Evolutionary conservation across 2,329 filamentous ascomycete genomes (phyloP).

Genomic region (Aurifilum marmelostoma): DNA sequence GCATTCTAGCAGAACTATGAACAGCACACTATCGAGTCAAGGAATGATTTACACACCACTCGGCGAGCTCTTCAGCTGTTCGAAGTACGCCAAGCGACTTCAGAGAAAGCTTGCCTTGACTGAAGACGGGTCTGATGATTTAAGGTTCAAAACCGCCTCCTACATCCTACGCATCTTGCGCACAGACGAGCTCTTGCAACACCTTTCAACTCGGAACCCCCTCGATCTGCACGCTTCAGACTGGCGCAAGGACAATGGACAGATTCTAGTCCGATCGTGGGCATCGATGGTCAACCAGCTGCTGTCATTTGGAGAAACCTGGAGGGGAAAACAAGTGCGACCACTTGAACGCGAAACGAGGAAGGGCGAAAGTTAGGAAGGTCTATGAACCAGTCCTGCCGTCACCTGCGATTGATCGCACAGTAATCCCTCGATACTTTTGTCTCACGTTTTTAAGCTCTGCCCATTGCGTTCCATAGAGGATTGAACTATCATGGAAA

Average conservation of each 20-base stretch:
- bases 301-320: neutral
- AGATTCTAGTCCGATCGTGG: neutral
- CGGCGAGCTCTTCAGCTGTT: neutral
- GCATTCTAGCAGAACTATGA: neutral
- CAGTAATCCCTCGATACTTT: neutral
- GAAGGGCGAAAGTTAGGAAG: neutral
- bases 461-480: neutral
- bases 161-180: constrained; percentile 13
- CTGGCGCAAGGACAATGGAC: neutral
- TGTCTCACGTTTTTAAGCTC: neutral
- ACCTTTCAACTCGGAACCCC: neutral
- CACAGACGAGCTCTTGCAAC: constrained; percentile 19
- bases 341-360: neutral
- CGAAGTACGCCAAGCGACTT: neutral
- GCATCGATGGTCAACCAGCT: neutral
- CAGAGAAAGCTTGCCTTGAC: constrained; percentile 7
- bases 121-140: neutral
- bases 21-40: neutral
- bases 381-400: neutral
- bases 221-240: constrained; percentile 2
- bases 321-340: neutral
- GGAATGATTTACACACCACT: neutral
- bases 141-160: constrained; percentile 22
- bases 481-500: neutral
- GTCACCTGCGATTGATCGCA: neutral